Base-by-base conservation (phyloP, 257 asterid genomes). In the Solanum peruvianum region DNA sequence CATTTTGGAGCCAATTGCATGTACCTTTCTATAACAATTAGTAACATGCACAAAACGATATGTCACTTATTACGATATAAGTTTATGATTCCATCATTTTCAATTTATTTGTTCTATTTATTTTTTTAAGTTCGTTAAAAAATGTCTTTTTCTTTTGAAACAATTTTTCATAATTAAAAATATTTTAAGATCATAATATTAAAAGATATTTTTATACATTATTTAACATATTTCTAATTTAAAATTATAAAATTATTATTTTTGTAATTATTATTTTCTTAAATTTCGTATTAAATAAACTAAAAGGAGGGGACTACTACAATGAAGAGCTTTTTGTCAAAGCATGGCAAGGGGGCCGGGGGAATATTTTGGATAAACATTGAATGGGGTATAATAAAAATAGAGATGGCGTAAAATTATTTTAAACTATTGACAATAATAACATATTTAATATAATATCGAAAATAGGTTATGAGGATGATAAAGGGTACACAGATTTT, bases 401-500 rank as follows among this genome's bases (percentile, higher is more conserved):
- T 3, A 70, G 0, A 3, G 42, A 31, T 3, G 15, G 42, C 7
- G 42, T 31, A 31, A 70, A 3, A 70, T 31, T 31, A 15, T 33
- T 70, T 31, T 33, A 69, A 14, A 31, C 11, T 31, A 31, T 31
- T 3, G 11, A 2, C 1, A 62, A 60, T 0, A 60, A n/a, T 62
- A 62, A 62, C 5, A 62, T 52, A 52, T 15, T 16, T 0, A 42
- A 3, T 45, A 15, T 49, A 15, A 49, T 49, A 0, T 49, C 1
- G 0, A 6, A 52, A 52, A 2, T 52, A 6, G 1, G 3, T 16
- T 16, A 52, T 16, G 9, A 52, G 3, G 0, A 52, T 0, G 9
- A 2, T 52, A 52, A 9, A 52, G 23, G 16, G 0, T 52, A 16
- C 0, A 6, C 1, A 60, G 5, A 60, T 60, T 60, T 60, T 60